Evolutionary conservation across 345 rosid genomes (phyloP), one percentile per base, ranked within the genome.

Genomic region (Syzygium jambos): DNA sequence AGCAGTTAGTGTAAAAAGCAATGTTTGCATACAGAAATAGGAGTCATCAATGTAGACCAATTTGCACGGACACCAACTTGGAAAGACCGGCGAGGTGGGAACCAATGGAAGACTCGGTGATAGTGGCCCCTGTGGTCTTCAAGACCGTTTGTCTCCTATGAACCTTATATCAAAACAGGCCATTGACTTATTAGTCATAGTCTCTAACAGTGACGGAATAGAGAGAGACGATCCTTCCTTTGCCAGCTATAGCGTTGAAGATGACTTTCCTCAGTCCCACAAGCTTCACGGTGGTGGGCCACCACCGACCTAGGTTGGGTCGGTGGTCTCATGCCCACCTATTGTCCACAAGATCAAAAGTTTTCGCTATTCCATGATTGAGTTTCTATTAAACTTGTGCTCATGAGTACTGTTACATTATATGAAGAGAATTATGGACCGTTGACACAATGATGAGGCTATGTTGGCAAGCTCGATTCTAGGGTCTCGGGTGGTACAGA

Each of bases 401-500:
- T 55, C 11, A 0, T 9, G 1, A 4, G 59, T 11, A 55, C 59
- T 9, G 25, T 22, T 21, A 22, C 27, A 23, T 55, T 15, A 14
- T 14, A 7, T n/a, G 59, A 5, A 22, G 25, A 55, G 4, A 9
- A 55, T 55, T 22, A 22, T 55, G 59, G 5, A 55, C 5, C 4
- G 25, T 2, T 9, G 27, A 55, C 1, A 4, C 5, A 12, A 6
- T 2, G 2, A 4, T 0, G 7, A 7, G 23, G 23, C 57, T 25
- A 25, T 25, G 29, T 21, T 22, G 27, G 22, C 11, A 21, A 55
- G 59, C 59, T 52, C 16, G 0, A 12, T 15, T 19, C 23, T 54
- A 54, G 23, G 23, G 10, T 54, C 23, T 59, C 15, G 7, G 7
- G 29, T 59, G 30, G 30, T 11, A 27, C 17, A 27, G 3, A 13